Percentiles rank a stretch among this genome's conserved stretches.
phyloP scores from a whole-genome alignment of 176 grass and related monocot species.

The Canna indica region DNA sequence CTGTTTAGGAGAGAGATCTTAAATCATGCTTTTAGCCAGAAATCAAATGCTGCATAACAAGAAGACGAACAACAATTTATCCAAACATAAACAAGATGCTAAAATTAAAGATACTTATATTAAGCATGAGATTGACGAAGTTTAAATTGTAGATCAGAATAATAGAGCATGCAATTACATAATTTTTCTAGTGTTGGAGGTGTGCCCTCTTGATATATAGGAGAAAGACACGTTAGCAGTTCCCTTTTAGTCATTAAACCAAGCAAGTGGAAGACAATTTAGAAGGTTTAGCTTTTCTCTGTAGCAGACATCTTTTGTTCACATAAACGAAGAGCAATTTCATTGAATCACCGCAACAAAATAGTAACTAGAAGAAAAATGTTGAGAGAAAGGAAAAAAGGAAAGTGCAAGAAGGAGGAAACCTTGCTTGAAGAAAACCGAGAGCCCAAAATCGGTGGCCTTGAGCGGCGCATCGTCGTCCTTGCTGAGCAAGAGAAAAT shows the following conservation, averaged over 20 bases:
- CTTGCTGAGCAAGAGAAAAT: conserved; percentile 7
- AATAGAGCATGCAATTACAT: no score
- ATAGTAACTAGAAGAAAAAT: no score
- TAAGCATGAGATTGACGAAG: no score
- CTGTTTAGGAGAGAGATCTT: not conserved
- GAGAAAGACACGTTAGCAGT: no score
- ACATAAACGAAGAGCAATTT: no score
- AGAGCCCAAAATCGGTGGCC: conserved; percentile 12
- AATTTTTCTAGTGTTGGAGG: no score
- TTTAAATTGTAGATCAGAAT: no score
- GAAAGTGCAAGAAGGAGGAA: not conserved
- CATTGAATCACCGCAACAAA: not conserved
- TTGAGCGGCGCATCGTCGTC: conserved; percentile 21
- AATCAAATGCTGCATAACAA: not conserved
- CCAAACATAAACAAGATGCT: not conserved
- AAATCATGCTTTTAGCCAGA: not conserved
- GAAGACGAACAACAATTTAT: not conserved
- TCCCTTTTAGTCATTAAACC: no score
- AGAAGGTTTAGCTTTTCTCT: no score
- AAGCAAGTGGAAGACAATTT: no score
- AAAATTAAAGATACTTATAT: no score
- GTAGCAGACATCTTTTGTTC: not conserved
- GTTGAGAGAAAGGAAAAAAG: not conserved
- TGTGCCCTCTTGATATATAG: no score
- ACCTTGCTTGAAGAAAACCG: conserved; percentile 18